Base-by-base conservation (phyloP, 2,329 filamentous ascomycete species). In the Penicillium sp. region DNA sequence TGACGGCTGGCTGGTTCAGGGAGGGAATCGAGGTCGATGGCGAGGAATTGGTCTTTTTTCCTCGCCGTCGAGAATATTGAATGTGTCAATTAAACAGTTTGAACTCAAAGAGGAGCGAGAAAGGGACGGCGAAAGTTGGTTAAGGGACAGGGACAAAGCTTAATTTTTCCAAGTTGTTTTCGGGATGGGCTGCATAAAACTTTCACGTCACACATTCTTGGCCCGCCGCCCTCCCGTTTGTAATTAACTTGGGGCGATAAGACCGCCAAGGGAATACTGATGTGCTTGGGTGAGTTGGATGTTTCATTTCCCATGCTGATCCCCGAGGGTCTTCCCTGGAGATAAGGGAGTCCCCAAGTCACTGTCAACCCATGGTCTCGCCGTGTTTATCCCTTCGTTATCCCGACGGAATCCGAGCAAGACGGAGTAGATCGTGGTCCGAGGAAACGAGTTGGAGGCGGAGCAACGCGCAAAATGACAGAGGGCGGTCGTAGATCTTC, bases 121-220 rank as follows among this genome's bases (percentile, higher is more conserved):
- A 49, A 14, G 27, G 22, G 16, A 10, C 10, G 18, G 27, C 11
- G 46, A 35, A 19, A 49, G 46, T 31, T 49, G 46, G 46, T 19
- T 19, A 6, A 13, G 27, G n/a, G 31, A 35, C 7, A 35, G 46
- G 46, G 27, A 35, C 46, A 35, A 35, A 49, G 46, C 46, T 49
- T 49, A 49, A 6, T 22, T 27, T 27, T 44, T 35, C 27, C 18
- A 19, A n/a, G 10, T 46, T n/a, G 43, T 16, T 46, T 31, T 24
- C 43, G 43, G 43, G 24, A 27, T 44, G 22, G 41, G 16, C 11
- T 35, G n/a, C 46, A 57, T 53, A 57, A 57, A 57, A 35, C 40
- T 57, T 52, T 57, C 40, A 50, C 56, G 54, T 54, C 46, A 54
- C 40, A 46, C 43, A 46, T 46, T 46, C 43, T n/a, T 46, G 24